phyloP scores from a whole-genome alignment of 2,329 filamentous ascomycete genomes.

The Aspergillus aculeatinus region DNA sequence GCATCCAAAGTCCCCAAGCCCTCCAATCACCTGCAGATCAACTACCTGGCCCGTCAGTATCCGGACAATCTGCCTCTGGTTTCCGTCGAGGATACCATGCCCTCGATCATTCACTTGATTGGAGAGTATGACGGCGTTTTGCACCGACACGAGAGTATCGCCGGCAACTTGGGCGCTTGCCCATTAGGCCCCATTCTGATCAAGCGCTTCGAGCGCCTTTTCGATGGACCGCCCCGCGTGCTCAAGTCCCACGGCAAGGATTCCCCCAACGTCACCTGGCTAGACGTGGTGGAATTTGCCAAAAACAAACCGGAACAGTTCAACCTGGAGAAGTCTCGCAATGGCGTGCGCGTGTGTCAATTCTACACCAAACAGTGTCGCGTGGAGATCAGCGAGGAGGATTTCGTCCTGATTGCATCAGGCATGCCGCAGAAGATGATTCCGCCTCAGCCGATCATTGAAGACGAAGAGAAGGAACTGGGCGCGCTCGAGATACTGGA shows the following conservation, averaged over 20 bases:
- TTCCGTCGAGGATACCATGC: conserved; percentile 67
- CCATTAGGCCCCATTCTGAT: conserved; percentile 79
- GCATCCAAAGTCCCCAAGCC: conserved; percentile 54
- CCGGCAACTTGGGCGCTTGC: conserved; percentile 79
- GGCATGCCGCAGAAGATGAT: conserved; percentile 81
- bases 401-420: conserved; percentile 79
- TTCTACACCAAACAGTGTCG: conserved; percentile 78
- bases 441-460: conserved; percentile 74
- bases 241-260: conserved; percentile 63
- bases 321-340: conserved; percentile 65
- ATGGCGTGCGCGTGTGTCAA: conserved; percentile 71
- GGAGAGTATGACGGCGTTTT: conserved; percentile 82
- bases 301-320: conserved; percentile 78
- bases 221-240: conserved; percentile 74
- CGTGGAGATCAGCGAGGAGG: conserved; percentile 83
- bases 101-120: conserved; percentile 69
- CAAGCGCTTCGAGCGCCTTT: conserved; percentile 81
- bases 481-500: conserved; percentile 82
- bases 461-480: conserved; percentile 83
- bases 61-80: conserved; percentile 62
- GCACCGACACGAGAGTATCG: conserved; percentile 81
- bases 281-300: conserved; percentile 82
- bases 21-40: conserved; percentile 64
- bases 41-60: conserved; percentile 65
- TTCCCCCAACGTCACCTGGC: conserved; percentile 68